These are phyloP conservation scores for Vicia faba DNA, from an alignment of 306 rosid species.

Conservation along the genomic window DNA sequence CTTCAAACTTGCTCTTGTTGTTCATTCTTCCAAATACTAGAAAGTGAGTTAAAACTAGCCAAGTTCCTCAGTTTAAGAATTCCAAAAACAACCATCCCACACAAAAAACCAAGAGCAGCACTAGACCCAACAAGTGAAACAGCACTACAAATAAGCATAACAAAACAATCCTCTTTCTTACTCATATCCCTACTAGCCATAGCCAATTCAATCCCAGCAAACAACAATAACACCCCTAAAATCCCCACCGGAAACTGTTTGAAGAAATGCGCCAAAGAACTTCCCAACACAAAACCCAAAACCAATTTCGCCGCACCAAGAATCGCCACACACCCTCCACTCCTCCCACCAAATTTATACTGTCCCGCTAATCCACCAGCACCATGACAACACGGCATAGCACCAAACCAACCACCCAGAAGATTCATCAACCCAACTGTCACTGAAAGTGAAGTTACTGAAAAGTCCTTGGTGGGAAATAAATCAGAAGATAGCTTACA, in stretches of 20 bases:
- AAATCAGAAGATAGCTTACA: conserved; percentile 65
- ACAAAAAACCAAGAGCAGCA: conserved; percentile 66
- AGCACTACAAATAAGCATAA: conserved; percentile 57
- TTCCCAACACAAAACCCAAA: conserved; percentile 65
- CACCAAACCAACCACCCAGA: conserved; percentile 81
- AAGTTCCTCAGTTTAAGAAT: conserved; percentile 53
- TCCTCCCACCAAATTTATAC: conserved; percentile 81
- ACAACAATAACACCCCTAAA: conserved; percentile 63
- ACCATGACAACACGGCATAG: conserved; percentile 80
- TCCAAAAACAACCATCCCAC: conserved; percentile 47
- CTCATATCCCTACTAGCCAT: conserved; percentile 75
- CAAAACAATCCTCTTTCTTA: conserved; percentile 60
- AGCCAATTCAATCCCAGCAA: conserved; percentile 79
- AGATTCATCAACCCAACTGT: conserved; percentile 83
- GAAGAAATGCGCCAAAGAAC: conserved; percentile 56
- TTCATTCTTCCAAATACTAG: conserved; percentile 38
- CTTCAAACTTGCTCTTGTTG: conserved; percentile 11
- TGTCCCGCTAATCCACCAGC: conserved; percentile 89
- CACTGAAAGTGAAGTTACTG: conserved; percentile 68
- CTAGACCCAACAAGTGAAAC: conserved; percentile 71
- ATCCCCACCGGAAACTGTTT: conserved; percentile 65
- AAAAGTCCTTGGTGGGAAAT: conserved; percentile 62
- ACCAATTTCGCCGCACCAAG: conserved; percentile 65
- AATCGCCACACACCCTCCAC: conserved; percentile 80
- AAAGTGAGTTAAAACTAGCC: conserved; percentile 21